These are phyloP conservation scores for Aegilops tauschii DNA, from an alignment of 176 grass and related monocot species.

Conservation along the genomic window DNA sequence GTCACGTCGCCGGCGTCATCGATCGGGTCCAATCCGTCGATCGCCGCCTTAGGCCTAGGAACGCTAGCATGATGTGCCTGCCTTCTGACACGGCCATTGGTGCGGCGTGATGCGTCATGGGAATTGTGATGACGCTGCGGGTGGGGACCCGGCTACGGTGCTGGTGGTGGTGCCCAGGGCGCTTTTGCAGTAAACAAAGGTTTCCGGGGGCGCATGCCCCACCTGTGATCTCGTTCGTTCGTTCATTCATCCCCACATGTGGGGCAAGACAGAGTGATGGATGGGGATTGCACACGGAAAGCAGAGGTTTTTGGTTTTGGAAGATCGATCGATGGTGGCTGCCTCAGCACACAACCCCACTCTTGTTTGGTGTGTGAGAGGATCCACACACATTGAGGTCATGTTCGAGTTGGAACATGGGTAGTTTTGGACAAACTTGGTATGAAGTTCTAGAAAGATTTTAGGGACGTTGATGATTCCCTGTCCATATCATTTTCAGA, in stretches of 20 bases:
- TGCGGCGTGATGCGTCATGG: not conserved
- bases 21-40: too few relatives aligned
- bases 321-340: not conserved
- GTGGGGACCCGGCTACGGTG: not conserved
- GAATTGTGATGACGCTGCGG: not conserved
- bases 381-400: too few relatives aligned
- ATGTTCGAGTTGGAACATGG: too few relatives aligned
- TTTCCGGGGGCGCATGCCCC: not conserved
- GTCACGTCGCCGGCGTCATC: not conserved
- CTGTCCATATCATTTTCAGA: too few relatives aligned
- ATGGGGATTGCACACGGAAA: not conserved
- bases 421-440: too few relatives aligned
- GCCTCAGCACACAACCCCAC: not conserved
- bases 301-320: not conserved
- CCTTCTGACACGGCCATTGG: not conserved
- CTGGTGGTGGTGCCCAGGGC: not conserved
- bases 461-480: too few relatives aligned
- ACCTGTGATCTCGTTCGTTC: not conserved
- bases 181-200: conserved; percentile 19
- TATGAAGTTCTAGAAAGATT: too few relatives aligned
- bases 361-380: too few relatives aligned
- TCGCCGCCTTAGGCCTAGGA: not conserved
- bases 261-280: not conserved
- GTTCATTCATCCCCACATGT: not conserved
- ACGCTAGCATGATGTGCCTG: not conserved